phyloP scores from a whole-genome alignment of 2,329 filamentous ascomycete species.

The Thelonectria olida region DNA sequence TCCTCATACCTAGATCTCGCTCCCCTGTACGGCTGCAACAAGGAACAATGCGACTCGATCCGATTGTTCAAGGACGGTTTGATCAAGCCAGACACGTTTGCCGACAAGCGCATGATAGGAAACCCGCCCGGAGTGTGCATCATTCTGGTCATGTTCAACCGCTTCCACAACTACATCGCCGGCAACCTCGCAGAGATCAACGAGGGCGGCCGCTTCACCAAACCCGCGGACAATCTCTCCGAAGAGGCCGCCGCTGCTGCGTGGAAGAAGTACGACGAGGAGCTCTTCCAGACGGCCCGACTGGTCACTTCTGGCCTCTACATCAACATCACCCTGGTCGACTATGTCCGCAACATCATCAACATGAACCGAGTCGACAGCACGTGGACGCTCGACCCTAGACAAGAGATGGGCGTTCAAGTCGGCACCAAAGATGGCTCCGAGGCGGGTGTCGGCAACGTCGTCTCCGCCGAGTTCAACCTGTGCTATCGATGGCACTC shows the following conservation, averaged over 20 bases:
- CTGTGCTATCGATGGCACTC: conserved; percentile 90
- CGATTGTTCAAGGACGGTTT: conserved; percentile 76
- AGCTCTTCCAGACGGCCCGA: conserved; percentile 81
- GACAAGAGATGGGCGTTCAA: conserved; percentile 70
- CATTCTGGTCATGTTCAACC: conserved; percentile 80
- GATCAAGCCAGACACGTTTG: conserved; percentile 77
- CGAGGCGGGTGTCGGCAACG: conserved; percentile 79
- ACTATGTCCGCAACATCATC: conserved; percentile 82
- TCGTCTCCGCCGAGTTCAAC: conserved; percentile 89
- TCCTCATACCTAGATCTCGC: conserved; percentile 78
- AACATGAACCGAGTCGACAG: conserved; percentile 68
- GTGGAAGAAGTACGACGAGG: conserved; percentile 78
- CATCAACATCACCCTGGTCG: conserved; percentile 80
- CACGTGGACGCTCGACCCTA: conserved; percentile 83
- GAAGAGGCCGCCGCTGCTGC: conserved; percentile 59
- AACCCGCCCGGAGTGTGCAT: conserved; percentile 79
- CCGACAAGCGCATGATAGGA: conserved; percentile 74
- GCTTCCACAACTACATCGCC: conserved; percentile 89
- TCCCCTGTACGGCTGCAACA: conserved; percentile 75
- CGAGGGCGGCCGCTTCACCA: conserved; percentile 80
- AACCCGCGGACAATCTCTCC: conserved; percentile 61
- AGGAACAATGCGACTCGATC: conserved; percentile 72
- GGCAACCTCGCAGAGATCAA: conserved; percentile 86
- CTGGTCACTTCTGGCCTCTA: conserved; percentile 80
- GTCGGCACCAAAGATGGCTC: conserved; percentile 65